Percentiles rank a stretch among this genome's conserved stretches.
phyloP scores from a whole-genome alignment of 805 yeast genomes.

The Scheffersomyces ergatensis region DNA sequence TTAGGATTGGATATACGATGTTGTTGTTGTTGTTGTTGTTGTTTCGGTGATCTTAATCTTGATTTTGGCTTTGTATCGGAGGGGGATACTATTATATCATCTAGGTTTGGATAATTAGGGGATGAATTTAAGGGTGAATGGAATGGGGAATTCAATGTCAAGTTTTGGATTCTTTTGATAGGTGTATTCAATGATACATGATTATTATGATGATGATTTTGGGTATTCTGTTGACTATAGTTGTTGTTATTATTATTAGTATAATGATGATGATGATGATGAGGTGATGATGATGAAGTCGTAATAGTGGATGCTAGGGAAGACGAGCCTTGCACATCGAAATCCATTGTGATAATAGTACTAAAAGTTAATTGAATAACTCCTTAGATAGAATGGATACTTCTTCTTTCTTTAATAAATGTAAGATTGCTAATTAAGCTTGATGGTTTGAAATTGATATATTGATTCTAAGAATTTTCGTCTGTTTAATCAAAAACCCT shows the following conservation, averaged over 20 bases:
- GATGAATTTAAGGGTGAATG: neutral
- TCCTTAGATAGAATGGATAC: no score
- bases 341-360: neutral
- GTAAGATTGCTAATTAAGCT: no score
- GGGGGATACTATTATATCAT: constrained; percentile 5
- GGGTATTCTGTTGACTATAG: no score
- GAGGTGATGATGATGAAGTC: neutral
- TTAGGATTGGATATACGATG: constrained; percentile 8
- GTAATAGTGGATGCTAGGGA: no score
- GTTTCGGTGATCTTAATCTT: neutral
- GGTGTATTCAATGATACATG: constrained; percentile 33
- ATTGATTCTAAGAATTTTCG: no score
- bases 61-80: neutral
- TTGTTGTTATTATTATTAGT: neutral
- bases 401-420: no score
- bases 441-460: no score
- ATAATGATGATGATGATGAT: neutral
- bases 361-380: no score
- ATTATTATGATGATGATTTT: neutral
- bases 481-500: no score
- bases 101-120: constrained; percentile 6
- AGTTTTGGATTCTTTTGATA: constrained; percentile 32
- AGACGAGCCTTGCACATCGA: no score
- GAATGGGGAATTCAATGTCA: constrained; percentile 31
- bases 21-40: constrained; percentile 11